phyloP scores from a whole-genome alignment of 192 early-diverging fungal species.

The Umbelopsis sp. region DNA sequence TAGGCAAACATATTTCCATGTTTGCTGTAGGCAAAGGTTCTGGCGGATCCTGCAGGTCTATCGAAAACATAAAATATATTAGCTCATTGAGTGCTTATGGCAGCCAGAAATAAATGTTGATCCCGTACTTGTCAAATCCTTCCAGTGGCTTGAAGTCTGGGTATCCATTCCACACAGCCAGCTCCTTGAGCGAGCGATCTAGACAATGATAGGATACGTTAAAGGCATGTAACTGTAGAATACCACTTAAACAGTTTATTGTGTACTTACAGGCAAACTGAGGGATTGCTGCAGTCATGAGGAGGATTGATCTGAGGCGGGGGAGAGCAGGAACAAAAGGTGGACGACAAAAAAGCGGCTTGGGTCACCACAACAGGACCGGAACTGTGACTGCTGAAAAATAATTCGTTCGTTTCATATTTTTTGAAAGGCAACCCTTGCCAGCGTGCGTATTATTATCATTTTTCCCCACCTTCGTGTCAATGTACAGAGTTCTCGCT shows the following conservation, averaged over 20 bases:
- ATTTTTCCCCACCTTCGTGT: not conserved
- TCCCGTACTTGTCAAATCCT: conserved; percentile 54
- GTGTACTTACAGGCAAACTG: conserved; percentile 57
- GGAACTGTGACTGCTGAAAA: conserved; percentile 7
- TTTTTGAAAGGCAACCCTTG: conserved; percentile 8
- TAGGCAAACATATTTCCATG: conserved; percentile 72
- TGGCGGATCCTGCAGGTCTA: conserved; percentile 5
- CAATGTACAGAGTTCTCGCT: conserved; percentile 15
- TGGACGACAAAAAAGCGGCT: conserved; percentile 10
- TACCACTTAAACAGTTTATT: not conserved
- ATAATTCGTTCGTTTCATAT: not conserved
- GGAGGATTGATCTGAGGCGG: conserved; percentile 9
- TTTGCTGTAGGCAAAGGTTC: conserved; percentile 62
- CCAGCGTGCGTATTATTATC: not conserved
- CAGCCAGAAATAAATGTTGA: not conserved
- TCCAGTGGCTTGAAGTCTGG: conserved; percentile 51
- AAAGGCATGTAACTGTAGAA: not conserved
- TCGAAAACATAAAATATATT: not conserved
- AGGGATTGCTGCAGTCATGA: conserved; percentile 37
- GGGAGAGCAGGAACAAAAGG: conserved; percentile 19
- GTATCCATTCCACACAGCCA: conserved; percentile 55
- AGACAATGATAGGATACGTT: not conserved
- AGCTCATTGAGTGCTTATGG: not conserved
- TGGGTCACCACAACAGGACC: not conserved
- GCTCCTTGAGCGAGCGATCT: conserved; percentile 57